These are phyloP conservation scores for Spongispora temasekensis DNA, from an alignment of 1,284 basidiomycete genomes.

Conservation along the genomic window DNA sequence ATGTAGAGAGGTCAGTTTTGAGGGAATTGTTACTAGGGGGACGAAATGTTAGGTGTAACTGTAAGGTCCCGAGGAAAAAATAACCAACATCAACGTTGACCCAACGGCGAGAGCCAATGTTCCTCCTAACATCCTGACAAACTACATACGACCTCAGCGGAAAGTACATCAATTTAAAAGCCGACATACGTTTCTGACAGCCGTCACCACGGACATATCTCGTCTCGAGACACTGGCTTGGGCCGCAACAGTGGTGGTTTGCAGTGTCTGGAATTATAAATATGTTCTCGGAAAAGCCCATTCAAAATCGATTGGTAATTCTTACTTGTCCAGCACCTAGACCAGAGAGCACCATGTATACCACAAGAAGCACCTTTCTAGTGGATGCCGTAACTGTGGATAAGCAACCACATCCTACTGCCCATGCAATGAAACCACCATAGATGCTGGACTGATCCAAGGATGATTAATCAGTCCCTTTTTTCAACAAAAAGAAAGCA, in stretches of 20 bases:
- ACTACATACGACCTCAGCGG: slow-evolving; percentile 38
- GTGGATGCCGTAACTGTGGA: slow-evolving; percentile 58
- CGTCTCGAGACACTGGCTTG: slow-evolving; percentile 66
- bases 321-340: slow-evolving; percentile 58
- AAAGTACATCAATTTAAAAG: background rate
- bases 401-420: slow-evolving; percentile 67
- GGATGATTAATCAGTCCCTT: slow-evolving; percentile 5
- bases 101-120: slow-evolving; percentile 63
- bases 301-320: no score
- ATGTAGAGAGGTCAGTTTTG: slow-evolving; percentile 40
- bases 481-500: background rate
- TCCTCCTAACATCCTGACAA: slow-evolving; percentile 65
- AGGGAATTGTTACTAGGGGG: slow-evolving; percentile 55
- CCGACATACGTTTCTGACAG: slow-evolving; percentile 57
- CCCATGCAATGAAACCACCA: slow-evolving; percentile 69
- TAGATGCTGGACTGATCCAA: slow-evolving; percentile 55
- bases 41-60: background rate
- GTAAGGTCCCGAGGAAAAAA: background rate
- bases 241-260: slow-evolving; percentile 67
- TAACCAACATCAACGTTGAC: slow-evolving; percentile 53
- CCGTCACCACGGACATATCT: slow-evolving; percentile 74
- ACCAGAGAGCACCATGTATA: slow-evolving; percentile 70
- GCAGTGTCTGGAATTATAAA: slow-evolving; percentile 53
- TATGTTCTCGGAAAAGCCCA: no score
- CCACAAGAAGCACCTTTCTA: slow-evolving; percentile 53